These are phyloP conservation scores for Boletus patriciae DNA, from an alignment of 768 basidiomycete species.

Conservation along the genomic window DNA sequence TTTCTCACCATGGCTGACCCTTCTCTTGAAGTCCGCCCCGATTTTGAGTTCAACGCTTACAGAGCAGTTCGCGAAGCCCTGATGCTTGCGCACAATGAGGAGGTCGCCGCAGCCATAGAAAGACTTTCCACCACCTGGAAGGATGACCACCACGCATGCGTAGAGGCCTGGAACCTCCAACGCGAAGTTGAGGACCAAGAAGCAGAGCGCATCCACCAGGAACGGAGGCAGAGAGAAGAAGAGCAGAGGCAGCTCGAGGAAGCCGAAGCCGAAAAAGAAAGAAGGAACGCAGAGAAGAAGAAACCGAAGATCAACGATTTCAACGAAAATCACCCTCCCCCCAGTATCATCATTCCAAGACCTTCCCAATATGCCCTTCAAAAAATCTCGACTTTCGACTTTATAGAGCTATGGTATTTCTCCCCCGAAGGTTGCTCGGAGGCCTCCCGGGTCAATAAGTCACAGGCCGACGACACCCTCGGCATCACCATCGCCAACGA, in stretches of 20 bases:
- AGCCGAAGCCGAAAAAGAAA: background rate
- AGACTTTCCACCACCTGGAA: background rate
- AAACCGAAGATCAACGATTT: background rate
- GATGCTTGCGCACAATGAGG: background rate
- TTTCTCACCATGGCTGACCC: no score
- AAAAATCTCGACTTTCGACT: background rate
- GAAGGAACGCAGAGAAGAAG: background rate
- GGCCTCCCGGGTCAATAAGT: background rate
- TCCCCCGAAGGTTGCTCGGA: background rate
- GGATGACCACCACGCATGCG: accelerated
- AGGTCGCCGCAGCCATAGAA: background rate
- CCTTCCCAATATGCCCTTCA: conserved; percentile 7
- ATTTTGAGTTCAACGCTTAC: background rate
- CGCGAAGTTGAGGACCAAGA: accelerated
- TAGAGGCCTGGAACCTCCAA: background rate
- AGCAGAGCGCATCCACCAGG: background rate
- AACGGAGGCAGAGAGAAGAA: background rate
- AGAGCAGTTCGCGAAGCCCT: background rate
- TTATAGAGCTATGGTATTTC: conserved; percentile 14
- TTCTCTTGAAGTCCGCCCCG: no score
- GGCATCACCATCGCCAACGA: conserved; percentile 11
- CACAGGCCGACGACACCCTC: conserved; percentile 3
- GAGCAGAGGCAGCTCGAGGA: background rate
- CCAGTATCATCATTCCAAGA: background rate
- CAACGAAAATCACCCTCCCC: background rate